phyloP scores from a whole-genome alignment of 2,329 filamentous ascomycete species.

The Cyphellophora europaea region DNA sequence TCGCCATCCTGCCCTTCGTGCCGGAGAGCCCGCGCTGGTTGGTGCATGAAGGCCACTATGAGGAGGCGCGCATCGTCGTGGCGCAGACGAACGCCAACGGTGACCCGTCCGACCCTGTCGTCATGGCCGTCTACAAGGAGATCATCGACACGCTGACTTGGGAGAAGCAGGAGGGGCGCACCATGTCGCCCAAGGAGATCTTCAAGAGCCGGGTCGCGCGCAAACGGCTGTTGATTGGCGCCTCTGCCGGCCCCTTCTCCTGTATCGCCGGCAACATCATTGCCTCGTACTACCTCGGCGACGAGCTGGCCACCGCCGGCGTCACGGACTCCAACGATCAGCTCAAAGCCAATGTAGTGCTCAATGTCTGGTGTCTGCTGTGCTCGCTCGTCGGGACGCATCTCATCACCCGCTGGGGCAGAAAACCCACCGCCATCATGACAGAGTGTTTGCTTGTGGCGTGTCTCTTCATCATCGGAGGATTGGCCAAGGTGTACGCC shows the following conservation, averaged over 20 bases:
- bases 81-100: constrained; percentile 38
- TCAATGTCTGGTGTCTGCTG: constrained; percentile 42
- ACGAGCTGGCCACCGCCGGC: constrained; percentile 36
- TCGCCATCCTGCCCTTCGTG: constrained; percentile 39
- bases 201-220: constrained; percentile 29
- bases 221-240: constrained; percentile 31
- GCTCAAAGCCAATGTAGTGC: constrained; percentile 39
- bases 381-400: constrained; percentile 35
- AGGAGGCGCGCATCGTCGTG: constrained; percentile 33
- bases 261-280: constrained; percentile 32
- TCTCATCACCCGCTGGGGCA: constrained; percentile 33
- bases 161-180: constrained; percentile 32
- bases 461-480: constrained; percentile 44
- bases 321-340: constrained; percentile 35
- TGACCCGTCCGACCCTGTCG: constrained; percentile 29
- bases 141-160: constrained; percentile 39
- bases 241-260: constrained; percentile 25
- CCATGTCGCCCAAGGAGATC: constrained; percentile 34
- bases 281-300: constrained; percentile 32
- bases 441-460: constrained; percentile 23
- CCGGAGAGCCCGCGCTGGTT: constrained; percentile 55
- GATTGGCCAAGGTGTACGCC: constrained; percentile 34
- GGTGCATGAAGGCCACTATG: constrained; percentile 32
- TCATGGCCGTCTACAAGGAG: constrained; percentile 32
- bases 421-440: constrained; percentile 26